Evolutionary conservation across 169 alveolate genomes (phyloP).

Genomic region (Plasmodium falciparum): DNA sequence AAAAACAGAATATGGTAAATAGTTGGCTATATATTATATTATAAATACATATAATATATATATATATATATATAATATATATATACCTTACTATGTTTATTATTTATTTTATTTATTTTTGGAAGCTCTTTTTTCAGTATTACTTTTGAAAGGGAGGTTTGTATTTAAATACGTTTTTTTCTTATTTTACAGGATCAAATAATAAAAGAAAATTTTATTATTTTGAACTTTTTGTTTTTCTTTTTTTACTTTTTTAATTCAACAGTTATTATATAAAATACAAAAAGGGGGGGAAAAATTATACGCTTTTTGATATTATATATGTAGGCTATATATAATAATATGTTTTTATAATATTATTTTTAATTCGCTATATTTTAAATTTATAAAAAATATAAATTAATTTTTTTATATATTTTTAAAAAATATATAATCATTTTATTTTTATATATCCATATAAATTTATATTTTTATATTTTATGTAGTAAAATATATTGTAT

Average conservation of each 20-base stretch:
- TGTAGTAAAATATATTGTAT: too few species aligned
- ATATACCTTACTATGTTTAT: not conserved
- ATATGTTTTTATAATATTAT: too few species aligned
- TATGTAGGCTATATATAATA: too few species aligned
- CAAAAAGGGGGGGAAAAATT: conserved; percentile 3
- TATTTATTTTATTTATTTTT: conserved; percentile 7
- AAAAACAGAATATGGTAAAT: not conserved
- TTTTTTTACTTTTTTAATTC: not conserved
- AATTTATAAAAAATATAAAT: not conserved
- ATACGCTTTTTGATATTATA: too few species aligned
- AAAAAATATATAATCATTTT: not conserved
- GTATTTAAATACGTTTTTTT: not conserved
- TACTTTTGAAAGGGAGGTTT: too few species aligned
- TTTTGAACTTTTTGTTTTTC: not conserved
- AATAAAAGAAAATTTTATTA: not conserved
- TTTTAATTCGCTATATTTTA: too few species aligned
- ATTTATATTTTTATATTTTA: too few species aligned
- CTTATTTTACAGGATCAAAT: conserved; percentile 5
- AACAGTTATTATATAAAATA: conserved; percentile 6
- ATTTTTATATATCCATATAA: too few species aligned
- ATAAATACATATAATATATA: not conserved
- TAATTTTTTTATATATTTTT: not conserved
- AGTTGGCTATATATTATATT: too few species aligned
- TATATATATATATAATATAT: conserved; percentile 3
- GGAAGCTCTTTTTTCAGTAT: not conserved